Percentiles rank a stretch among this genome's conserved stretches.
Evolutionary conservation across 2,329 filamentous ascomycete species (phyloP).

Genomic region (Clonostachys rosea): DNA sequence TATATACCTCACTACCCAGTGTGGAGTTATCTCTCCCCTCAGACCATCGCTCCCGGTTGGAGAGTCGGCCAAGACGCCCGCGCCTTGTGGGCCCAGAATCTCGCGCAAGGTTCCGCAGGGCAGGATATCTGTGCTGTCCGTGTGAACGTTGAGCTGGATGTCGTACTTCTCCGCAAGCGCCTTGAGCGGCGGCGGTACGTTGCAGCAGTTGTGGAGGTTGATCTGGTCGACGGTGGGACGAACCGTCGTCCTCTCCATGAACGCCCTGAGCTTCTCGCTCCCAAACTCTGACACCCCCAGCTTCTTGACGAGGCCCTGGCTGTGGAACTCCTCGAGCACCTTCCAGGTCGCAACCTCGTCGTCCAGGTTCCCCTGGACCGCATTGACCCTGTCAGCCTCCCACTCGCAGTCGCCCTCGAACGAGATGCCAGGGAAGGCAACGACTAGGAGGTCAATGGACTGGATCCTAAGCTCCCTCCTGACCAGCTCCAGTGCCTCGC

Average conservation of each 20-base stretch:
- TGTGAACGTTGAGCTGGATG: slow-evolving; percentile 89
- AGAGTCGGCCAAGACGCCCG: slow-evolving; percentile 64
- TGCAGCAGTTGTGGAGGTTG: slow-evolving; percentile 93
- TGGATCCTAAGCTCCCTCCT: slow-evolving; percentile 71
- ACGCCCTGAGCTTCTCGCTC: slow-evolving; percentile 72
- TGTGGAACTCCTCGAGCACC: slow-evolving; percentile 68
- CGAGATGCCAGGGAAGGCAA: slow-evolving; percentile 87
- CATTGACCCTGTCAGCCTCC: slow-evolving; percentile 60
- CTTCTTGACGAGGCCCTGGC: slow-evolving; percentile 64
- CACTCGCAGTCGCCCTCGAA: slow-evolving; percentile 92
- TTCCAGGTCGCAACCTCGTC: slow-evolving; percentile 67
- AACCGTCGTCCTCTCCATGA: slow-evolving; percentile 67
- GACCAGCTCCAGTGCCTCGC: slow-evolving; percentile 76
- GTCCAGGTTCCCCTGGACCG: slow-evolving; percentile 58
- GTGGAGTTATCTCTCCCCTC: slow-evolving; percentile 73
- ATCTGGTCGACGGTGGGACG: slow-evolving; percentile 89
- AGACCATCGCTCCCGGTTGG: slow-evolving; percentile 51
- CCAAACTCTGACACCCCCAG: slow-evolving; percentile 92
- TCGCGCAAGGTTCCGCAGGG: slow-evolving; percentile 81
- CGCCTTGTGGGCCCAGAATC: slow-evolving; percentile 69
- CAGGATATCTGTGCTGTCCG: slow-evolving; percentile 88
- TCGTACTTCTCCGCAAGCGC: slow-evolving; percentile 76
- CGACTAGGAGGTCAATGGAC: slow-evolving; percentile 81
- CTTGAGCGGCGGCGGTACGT: slow-evolving; percentile 83
- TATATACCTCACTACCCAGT: slow-evolving; percentile 97